Conservation (phyloP, 371 early-diverging fungal genomes). For the Haplosporangium sp. region DNA sequence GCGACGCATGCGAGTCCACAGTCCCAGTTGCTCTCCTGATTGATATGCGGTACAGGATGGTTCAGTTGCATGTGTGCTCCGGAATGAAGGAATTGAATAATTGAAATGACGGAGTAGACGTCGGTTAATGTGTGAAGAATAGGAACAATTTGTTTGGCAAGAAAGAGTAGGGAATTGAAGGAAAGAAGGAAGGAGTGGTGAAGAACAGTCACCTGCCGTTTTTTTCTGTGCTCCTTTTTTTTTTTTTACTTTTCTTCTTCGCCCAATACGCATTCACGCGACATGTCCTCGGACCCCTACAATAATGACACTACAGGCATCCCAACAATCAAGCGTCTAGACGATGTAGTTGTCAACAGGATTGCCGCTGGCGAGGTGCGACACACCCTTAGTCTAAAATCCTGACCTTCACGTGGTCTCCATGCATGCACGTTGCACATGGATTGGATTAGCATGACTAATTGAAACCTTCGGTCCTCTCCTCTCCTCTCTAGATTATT, state of each 20-base stretch:
- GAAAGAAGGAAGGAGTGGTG: slow-evolving; percentile 1
- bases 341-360: slow-evolving; percentile 87
- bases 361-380: slow-evolving; percentile 96
- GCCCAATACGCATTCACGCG: neutral
- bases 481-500: slow-evolving; percentile 74
- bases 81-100: neutral
- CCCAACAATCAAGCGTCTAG: slow-evolving; percentile 73
- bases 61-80: slow-evolving; percentile 38
- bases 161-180: neutral
- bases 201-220: neutral
- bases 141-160: neutral
- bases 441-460: slow-evolving; percentile 7
- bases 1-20: slow-evolving; percentile 88
- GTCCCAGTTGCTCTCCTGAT: slow-evolving; percentile 71
- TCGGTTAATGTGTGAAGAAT: neutral
- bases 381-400: neutral
- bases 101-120: neutral
- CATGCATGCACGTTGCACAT: too few relatives aligned
- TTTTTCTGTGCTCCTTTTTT: neutral
- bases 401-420: slow-evolving; percentile 2
- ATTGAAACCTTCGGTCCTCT: neutral
- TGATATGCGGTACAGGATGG: slow-evolving; percentile 45
- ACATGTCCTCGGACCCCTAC: slow-evolving; percentile 15
- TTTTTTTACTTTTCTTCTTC: neutral
- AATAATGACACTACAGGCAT: slow-evolving; percentile 9